These are phyloP conservation scores for Endotrypanum monterogeii DNA, from an alignment of 208 protist genomes.

Conservation along the genomic window DNA sequence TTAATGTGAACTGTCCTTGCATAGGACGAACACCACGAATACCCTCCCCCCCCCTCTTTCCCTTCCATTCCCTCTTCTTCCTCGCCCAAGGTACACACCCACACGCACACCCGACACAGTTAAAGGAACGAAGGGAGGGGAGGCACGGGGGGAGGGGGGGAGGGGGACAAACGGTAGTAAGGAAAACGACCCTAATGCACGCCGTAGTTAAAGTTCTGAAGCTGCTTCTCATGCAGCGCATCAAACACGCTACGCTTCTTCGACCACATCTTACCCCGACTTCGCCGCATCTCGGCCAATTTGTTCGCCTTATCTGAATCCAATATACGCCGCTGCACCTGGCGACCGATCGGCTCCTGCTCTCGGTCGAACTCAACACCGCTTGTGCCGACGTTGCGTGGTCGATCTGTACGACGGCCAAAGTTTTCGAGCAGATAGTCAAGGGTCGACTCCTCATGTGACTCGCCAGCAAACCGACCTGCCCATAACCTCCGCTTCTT, in stretches of 20 bases:
- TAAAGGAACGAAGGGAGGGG: not conserved
- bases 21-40: too few species aligned
- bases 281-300: slow-evolving; percentile 71
- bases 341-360: slow-evolving; percentile 90
- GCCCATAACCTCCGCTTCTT: slow-evolving; percentile 83
- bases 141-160: not conserved
- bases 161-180: not conserved
- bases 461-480: slow-evolving; percentile 77
- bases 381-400: slow-evolving; percentile 66
- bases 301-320: slow-evolving; percentile 85
- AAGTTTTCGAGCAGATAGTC: slow-evolving; percentile 93
- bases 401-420: slow-evolving; percentile 69
- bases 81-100: not conserved
- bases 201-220: slow-evolving; percentile 85
- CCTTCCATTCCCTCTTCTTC: too few species aligned
- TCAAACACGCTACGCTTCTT: slow-evolving; percentile 88
- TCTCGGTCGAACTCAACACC: slow-evolving; percentile 91
- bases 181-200: slow-evolving; percentile 42
- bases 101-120: not conserved
- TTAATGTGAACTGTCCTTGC: too few species aligned
- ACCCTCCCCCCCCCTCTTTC: too few species aligned
- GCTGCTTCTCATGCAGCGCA: slow-evolving; percentile 84
- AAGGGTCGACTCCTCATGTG: slow-evolving; percentile 84
- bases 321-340: slow-evolving; percentile 88
- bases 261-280: slow-evolving; percentile 80